A percentile compares a stretch with the other conserved stretches of the same genome.
Evolutionary conservation across 352 stramenopile species (phyloP).

Genomic region (Saprolegnia diclina): DNA sequence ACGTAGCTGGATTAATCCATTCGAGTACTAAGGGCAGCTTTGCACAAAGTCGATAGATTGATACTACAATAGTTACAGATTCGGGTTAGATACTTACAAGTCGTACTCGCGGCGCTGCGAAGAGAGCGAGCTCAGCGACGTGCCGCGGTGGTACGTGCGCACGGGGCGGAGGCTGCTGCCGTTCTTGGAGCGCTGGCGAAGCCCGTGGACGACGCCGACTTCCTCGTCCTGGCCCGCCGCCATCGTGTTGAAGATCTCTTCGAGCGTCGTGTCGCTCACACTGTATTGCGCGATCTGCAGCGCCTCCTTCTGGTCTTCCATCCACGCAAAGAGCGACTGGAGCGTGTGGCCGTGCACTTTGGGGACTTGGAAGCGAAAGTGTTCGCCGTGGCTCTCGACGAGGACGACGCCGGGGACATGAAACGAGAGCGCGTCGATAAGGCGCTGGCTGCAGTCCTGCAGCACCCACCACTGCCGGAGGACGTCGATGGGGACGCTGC

Average conservation of each 20-base stretch:
- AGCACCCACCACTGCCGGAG: constrained; percentile 56
- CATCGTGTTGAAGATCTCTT: constrained; percentile 93
- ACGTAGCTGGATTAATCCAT: no score
- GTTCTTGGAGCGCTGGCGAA: constrained; percentile 31
- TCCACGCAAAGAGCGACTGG: constrained; percentile 50
- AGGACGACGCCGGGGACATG: constrained; percentile 45
- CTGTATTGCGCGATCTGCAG: constrained; percentile 81
- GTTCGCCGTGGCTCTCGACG: constrained; percentile 55
- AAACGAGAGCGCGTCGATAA: constrained; percentile 29
- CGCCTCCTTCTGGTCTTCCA: constrained; percentile 61
- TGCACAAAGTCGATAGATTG: no score
- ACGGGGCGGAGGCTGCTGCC: constrained; percentile 39
- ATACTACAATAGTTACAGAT: no score
- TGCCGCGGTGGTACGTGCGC: constrained; percentile 38
- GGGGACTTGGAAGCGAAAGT: constrained; percentile 68
- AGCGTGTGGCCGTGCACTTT: constrained; percentile 32
- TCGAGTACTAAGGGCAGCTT: no score
- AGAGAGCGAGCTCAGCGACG: constrained; percentile 6
- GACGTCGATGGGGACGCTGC: constrained; percentile 43
- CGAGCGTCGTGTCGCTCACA: constrained; percentile 85
- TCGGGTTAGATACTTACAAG: no score
- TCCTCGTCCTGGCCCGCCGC: constrained; percentile 68
- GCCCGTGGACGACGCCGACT: constrained; percentile 36
- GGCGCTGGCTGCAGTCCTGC: constrained; percentile 33
- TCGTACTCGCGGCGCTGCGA: no score